Conservation (phyloP, 768 basidiomycete species). For the Termitomyces sp. region DNA sequence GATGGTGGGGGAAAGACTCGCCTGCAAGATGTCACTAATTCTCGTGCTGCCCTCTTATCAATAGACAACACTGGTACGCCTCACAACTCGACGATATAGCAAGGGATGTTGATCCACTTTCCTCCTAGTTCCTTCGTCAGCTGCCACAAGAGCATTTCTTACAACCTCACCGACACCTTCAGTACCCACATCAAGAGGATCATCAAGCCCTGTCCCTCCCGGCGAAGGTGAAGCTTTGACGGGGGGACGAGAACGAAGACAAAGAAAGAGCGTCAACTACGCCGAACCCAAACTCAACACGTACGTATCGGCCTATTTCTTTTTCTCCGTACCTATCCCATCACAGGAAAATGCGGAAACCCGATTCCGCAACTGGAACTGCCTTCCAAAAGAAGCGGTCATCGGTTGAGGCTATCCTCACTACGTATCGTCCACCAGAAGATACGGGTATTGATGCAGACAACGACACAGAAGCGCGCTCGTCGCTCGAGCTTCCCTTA, state of each 20-base stretch:
- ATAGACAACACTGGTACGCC: constrained; percentile 41
- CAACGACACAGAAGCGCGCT: constrained; percentile 37
- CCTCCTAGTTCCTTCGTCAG: constrained; percentile 14
- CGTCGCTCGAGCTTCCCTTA: constrained; percentile 31
- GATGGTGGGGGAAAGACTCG: constrained; percentile 43
- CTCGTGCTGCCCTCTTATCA: constrained; percentile 40
- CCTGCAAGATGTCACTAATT: constrained; percentile 66
- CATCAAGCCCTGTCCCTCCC: constrained; percentile 40
- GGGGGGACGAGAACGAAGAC: constrained; percentile 52
- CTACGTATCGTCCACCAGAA: constrained; percentile 27
- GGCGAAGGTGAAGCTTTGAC: constrained; percentile 28
- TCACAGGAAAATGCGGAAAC: constrained; percentile 85
- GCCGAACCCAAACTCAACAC: constrained; percentile 87
- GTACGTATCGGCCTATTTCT: constrained; percentile 39
- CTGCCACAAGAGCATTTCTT: constrained; percentile 18
- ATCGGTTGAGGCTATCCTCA: constrained; percentile 39
- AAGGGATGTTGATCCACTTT: constrained; percentile 3
- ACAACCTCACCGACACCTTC: constrained; percentile 35
- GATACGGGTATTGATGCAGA: constrained; percentile 28
- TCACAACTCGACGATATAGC: not conserved
- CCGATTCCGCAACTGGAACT: constrained; percentile 48
- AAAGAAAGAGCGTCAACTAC: constrained; percentile 82
- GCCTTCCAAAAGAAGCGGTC: constrained; percentile 42
- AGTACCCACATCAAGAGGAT: constrained; percentile 47
- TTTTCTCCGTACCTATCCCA: not conserved